These are phyloP conservation scores for Daldinia eschscholtzii DNA, from an alignment of 2,329 filamentous ascomycete genomes.

Conservation along the genomic window DNA sequence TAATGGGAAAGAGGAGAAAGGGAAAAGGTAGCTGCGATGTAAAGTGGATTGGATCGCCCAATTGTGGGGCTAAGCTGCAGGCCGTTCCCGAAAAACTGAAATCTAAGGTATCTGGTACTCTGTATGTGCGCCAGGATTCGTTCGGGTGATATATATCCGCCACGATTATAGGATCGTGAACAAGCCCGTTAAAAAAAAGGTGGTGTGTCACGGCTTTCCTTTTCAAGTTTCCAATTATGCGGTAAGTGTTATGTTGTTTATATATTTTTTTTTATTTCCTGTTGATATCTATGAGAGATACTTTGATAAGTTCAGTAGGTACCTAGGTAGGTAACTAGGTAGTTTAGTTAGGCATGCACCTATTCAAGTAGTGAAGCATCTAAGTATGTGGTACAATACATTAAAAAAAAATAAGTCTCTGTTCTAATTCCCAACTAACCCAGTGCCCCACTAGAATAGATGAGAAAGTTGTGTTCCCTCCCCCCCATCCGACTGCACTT, in stretches of 20 bases:
- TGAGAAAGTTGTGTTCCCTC: conserved; percentile 5
- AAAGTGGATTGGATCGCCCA: conserved; percentile 36
- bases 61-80: conserved; percentile 38
- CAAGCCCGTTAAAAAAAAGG: background rate
- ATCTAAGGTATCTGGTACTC: conserved; percentile 18
- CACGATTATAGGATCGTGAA: conserved; percentile 24
- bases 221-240: conserved; percentile 24
- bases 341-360: background rate
- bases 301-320: background rate
- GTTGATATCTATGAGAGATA: conserved; percentile 6
- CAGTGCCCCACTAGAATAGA: conserved; percentile 34
- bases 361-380: conserved; percentile 16
- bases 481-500: background rate
- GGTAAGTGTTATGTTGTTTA: conserved; percentile 11
- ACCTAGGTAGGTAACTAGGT: too few species aligned
- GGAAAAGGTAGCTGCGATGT: conserved; percentile 32
- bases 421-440: conserved; percentile 1
- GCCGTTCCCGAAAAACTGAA: conserved; percentile 33
- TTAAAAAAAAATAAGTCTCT: background rate
- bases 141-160: conserved; percentile 35
- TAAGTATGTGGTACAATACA: conserved; percentile 13
- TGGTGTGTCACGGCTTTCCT: conserved; percentile 27
- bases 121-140: conserved; percentile 21
- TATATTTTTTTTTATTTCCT: background rate
- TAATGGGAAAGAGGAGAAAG: conserved; percentile 29